Evolutionary conservation across 2,329 filamentous ascomycete species (phyloP), one percentile per base, ranked within the genome.

Genomic region (Aquanectria penicillioides): DNA sequence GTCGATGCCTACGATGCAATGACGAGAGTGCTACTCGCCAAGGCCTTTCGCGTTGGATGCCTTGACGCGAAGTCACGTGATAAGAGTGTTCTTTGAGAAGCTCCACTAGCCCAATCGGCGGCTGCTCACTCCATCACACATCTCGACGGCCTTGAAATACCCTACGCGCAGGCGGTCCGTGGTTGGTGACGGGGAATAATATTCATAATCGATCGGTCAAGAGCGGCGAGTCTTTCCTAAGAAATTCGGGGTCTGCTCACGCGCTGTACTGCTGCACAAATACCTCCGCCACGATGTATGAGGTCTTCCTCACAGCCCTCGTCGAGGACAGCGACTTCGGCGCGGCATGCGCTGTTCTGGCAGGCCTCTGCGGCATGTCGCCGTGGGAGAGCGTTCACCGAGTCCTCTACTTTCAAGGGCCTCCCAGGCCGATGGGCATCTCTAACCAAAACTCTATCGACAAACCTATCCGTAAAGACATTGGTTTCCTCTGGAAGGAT

Each of bases 301-400:
- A 88, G 71, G 74, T 88, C 15, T 88, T 87, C 65, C 78, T 88
- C 56, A 84, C 84, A 4, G 80, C 83, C 9, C 70, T 81, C 40
- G 78, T 89, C 50, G 75, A 78, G 15, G 79, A 83, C 52, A 76
- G 73, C 57, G 83, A 86, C 64, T 76, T 84, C 29, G 72, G 75
- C 44, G 78, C 75, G 56, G 81, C 81, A 17, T 79, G 82, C 51
- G 78, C 81, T 1, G 77, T 89, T 9, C 73, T 89, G 6, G 79
- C 83, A 56, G 86, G 86, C 15, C 78, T 86, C 61, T 85, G 83
- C 59, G 84, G 81, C 66, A 87, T 86, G 81, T 75, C 77, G 3
- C 80, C 84, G 1, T 82, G 80, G 65, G 77, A 81, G 54, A 75
- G 77, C 2, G 62, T 84, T 18, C 78, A 81, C 33, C 81, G 84